Evolutionary conservation across 257 asterid genomes (phyloP), one percentile per base, ranked within the genome.

Genomic region (Asclepias syriaca): DNA sequence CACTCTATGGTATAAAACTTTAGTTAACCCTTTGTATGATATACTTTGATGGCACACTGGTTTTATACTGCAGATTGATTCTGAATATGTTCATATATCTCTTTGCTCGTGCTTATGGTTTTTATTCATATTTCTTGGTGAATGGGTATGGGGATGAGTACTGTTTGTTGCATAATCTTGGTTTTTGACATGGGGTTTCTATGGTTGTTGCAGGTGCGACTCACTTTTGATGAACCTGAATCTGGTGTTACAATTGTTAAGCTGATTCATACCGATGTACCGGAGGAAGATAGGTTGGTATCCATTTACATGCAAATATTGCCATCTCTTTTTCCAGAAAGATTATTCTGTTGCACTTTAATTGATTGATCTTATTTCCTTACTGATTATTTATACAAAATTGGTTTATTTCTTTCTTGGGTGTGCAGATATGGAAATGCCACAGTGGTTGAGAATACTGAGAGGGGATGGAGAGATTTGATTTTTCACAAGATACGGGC

Each of bases 391-490:
- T 69, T 59, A 9, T 70, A 21, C 48, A 43, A 8, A 34, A 2
- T 34, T 34, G 34, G 34, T 29, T 1, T 29, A 29, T 40, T 40
- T 39, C 8, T 40, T 8, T 40, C 50, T 61, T 71, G 65, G 65
- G 43, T 32, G 56, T 76, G 76, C 85, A 84, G 88, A 75, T 92
- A 92, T 74, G 99, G 99, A 5, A 92, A 95, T 78, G 82, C 98
- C 60, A 92, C 99, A 15, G 98, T 95, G 74, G 94, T 95, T 53
- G 99, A 95, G 75, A 95, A 95, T 51, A 90, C 98, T 0, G 98
- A 95, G 89, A 85, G 91, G 72, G 97, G 99, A 81, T 95, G 98
- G 98, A 63, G 99, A 55, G 97, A 95, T 84, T 95, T 88, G 37
- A 92, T 95, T 67, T 95, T 95, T 82, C 87, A 92, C 86, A 92